Percentiles rank a stretch among this genome's conserved stretches.
Conservation (phyloP, 1,284 basidiomycete species). For the Sporisorium scitamineum region DNA sequence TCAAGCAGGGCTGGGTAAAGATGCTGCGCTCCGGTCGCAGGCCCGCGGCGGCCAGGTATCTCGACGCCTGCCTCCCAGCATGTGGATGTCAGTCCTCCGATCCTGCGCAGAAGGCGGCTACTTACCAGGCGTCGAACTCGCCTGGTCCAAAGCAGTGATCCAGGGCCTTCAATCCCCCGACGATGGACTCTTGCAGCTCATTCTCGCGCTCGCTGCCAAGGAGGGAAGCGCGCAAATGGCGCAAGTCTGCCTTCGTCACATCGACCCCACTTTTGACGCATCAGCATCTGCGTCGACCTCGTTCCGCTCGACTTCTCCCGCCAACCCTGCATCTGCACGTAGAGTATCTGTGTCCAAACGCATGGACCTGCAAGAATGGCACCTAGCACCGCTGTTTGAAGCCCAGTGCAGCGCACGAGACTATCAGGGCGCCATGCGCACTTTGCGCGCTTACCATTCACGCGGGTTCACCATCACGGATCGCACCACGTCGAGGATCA, state of each 20-base stretch:
- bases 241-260: constrained; percentile 17
- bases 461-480: constrained; percentile 18
- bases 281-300: neutral
- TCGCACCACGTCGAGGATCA: constrained; percentile 22
- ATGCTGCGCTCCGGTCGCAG: constrained; percentile 8
- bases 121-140: constrained; percentile 49
- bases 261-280: constrained; percentile 20
- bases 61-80: constrained; percentile 28
- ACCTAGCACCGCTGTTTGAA: constrained; percentile 57
- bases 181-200: constrained; percentile 46
- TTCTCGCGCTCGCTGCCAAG: constrained; percentile 49
- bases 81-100: constrained; percentile 59
- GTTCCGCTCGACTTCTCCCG: neutral
- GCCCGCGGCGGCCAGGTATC: constrained; percentile 23
- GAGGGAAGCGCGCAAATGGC: constrained; percentile 46
- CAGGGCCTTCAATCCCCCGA: constrained; percentile 41
- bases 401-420: constrained; percentile 42
- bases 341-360: constrained; percentile 5
- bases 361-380: constrained; percentile 52
- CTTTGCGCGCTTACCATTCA: constrained; percentile 15
- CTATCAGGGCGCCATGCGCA: constrained; percentile 43
- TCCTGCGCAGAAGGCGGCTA: constrained; percentile 51
- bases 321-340: neutral
- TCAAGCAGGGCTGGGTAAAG: neutral
- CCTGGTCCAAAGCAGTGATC: constrained; percentile 49